A percentile compares a stretch with the other conserved stretches of the same genome.
These are phyloP conservation scores for Austroboletus rostrupii DNA, from an alignment of 1,284 basidiomycete species.

Conservation along the genomic window DNA sequence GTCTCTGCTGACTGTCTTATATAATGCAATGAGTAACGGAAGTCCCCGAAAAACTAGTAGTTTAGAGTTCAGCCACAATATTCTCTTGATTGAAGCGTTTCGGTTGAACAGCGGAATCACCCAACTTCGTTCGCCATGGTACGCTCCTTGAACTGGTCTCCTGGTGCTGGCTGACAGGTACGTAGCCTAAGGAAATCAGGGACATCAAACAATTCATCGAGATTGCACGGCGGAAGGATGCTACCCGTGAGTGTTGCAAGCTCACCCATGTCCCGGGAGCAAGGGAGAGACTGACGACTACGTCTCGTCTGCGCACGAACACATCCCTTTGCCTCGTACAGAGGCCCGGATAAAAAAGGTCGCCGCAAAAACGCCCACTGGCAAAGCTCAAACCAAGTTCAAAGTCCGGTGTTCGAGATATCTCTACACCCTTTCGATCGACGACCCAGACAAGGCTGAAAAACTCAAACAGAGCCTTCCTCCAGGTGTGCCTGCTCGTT, in stretches of 20 bases:
- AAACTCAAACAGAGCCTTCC: conserved; percentile 96
- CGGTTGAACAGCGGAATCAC: not conserved
- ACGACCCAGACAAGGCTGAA: conserved; percentile 97
- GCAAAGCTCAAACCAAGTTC: conserved; percentile 92
- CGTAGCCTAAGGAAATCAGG: conserved; percentile 92
- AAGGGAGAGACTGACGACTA: not conserved
- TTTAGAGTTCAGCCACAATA: conserved; percentile 34
- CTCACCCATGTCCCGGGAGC: not conserved
- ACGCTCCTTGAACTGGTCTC: not conserved
- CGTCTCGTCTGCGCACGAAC: not conserved
- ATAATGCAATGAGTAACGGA: conserved; percentile 2
- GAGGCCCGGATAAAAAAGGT: conserved; percentile 97
- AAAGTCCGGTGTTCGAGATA: conserved; percentile 97
- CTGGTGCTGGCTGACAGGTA: conserved; percentile 5
- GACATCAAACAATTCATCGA: conserved; percentile 99
- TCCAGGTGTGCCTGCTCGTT: conserved; percentile 64
- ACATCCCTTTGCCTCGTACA: conserved; percentile 26
- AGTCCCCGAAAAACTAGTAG: conserved; percentile 25
- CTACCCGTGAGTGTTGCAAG: conserved; percentile 68
- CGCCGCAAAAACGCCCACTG: conserved; percentile 60
- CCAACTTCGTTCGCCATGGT: conserved; percentile 24
- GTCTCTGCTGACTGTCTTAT: too few relatives aligned
- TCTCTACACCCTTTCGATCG: conserved; percentile 94
- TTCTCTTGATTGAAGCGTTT: not conserved
- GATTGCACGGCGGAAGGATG: conserved; percentile 89